Conservation (phyloP, 2,329 filamentous ascomycete species). For the Trichoderma atroviride region DNA sequence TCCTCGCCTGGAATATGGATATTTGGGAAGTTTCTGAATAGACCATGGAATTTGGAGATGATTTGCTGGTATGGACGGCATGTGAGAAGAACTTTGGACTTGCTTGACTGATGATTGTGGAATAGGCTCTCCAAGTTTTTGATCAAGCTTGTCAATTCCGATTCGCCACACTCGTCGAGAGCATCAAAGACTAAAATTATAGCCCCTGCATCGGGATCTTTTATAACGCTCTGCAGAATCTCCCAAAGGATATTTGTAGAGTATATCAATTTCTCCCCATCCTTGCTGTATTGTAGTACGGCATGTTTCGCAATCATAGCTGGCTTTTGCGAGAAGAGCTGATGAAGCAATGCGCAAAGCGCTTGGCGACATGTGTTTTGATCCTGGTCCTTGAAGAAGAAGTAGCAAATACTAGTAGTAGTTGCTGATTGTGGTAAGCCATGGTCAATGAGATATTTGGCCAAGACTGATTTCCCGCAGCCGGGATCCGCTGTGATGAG, state of each 20-base stretch:
- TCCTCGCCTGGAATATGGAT: slow-evolving; percentile 43
- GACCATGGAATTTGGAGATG: slow-evolving; percentile 30
- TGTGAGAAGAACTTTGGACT: slow-evolving; percentile 42
- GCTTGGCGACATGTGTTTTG: slow-evolving; percentile 42
- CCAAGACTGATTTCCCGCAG: slow-evolving; percentile 45
- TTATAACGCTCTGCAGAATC: slow-evolving; percentile 35
- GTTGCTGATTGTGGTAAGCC: slow-evolving; percentile 29
- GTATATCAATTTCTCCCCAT: slow-evolving; percentile 35
- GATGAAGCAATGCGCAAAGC: slow-evolving; percentile 46
- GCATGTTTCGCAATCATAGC: slow-evolving; percentile 40
- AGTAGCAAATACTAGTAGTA: slow-evolving; percentile 42
- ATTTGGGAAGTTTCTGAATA: slow-evolving; percentile 33
- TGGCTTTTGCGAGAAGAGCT: slow-evolving; percentile 40
- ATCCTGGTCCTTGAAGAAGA: slow-evolving; percentile 47
- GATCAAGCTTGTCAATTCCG: slow-evolving; percentile 32
- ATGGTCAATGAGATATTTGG: slow-evolving; percentile 40
- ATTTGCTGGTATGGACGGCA: slow-evolving; percentile 41
- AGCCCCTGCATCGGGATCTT: slow-evolving; percentile 35
- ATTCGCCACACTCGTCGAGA: slow-evolving; percentile 35
- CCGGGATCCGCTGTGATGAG: slow-evolving; percentile 44
- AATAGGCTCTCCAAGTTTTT: not conserved
- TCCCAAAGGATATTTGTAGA: slow-evolving; percentile 38
- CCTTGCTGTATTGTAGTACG: slow-evolving; percentile 30
- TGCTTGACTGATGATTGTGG: not conserved
- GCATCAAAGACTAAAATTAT: slow-evolving; percentile 45